Evolutionary conservation across 1,284 basidiomycete genomes (phyloP).

Genomic region (Hortiboletus rubellus): DNA sequence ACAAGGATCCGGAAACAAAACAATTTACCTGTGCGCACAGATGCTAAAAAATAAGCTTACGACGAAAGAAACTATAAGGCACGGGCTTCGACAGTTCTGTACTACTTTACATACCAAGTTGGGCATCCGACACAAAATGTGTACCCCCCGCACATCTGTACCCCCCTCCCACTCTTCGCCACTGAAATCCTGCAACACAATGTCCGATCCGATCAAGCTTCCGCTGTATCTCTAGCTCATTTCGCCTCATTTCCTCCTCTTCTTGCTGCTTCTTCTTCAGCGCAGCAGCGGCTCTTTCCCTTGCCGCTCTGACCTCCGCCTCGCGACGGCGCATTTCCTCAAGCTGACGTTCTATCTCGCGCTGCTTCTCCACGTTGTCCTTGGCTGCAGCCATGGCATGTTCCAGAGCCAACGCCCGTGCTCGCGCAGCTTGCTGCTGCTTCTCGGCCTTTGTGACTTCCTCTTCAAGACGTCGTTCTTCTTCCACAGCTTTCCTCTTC

Average conservation of each 20-base stretch:
- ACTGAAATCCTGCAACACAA: slow-evolving; percentile 51
- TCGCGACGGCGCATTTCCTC: slow-evolving; percentile 29
- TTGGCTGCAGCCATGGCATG: slow-evolving; percentile 23
- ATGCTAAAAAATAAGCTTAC: too few relatives aligned
- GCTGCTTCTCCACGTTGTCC: slow-evolving; percentile 13
- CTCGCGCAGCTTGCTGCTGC: slow-evolving; percentile 9
- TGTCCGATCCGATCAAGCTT: slow-evolving; percentile 52
- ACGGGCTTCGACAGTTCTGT: too few relatives aligned
- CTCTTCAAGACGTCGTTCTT: slow-evolving; percentile 28
- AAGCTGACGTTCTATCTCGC: slow-evolving; percentile 24
- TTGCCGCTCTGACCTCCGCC: slow-evolving; percentile 25
- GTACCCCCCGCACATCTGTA: slow-evolving; percentile 58
- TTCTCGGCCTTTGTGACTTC: slow-evolving; percentile 16
- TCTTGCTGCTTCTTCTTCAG: slow-evolving; percentile 40
- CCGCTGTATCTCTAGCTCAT: slow-evolving; percentile 43
- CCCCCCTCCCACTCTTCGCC: slow-evolving; percentile 47
- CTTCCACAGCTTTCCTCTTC: slow-evolving; percentile 24
- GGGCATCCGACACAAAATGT: slow-evolving; percentile 45
- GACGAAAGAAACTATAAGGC: too few relatives aligned
- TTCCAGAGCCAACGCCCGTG: slow-evolving; percentile 1
- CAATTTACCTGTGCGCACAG: too few relatives aligned
- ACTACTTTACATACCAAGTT: slow-evolving; percentile 9
- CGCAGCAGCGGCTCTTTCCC: slow-evolving; percentile 37
- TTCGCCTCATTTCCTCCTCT: slow-evolving; percentile 36
- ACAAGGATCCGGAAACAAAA: too few relatives aligned